Evolutionary conservation across 2,329 filamentous ascomycete species (phyloP), one percentile per base, ranked within the genome.

Genomic region (Alternaria novae-zelandiae): DNA sequence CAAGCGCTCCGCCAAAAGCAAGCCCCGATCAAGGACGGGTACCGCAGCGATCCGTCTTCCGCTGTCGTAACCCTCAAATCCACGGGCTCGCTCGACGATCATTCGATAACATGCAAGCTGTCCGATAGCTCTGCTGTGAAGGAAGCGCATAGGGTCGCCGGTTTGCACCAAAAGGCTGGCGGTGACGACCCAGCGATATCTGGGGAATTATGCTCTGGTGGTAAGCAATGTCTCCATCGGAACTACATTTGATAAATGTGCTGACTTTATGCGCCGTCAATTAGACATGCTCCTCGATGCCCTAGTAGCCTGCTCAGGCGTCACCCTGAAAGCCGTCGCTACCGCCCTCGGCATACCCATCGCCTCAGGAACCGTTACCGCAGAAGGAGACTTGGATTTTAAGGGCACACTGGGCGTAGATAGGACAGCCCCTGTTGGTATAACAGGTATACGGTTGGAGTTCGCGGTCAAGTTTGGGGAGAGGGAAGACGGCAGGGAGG

Each of bases 291-390:
- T 86, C 12, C 79, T 85, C 12, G 83, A 85, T 60, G 83, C 83
- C 0, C 77, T 85, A 3, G 83, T 86, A 5, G 83, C 83, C 5
- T 85, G 83, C 70, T 81, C 83, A 2, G 83, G 83, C 23, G 83
- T 85, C 4, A 85, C 83, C n/a, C 75, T 85, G 25, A 84, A 84
- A 66, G 83, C 83, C 10, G 83, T 85, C 2, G 82, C 83, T 5
- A 85, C 83, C 0, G 83, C 82, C 3, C 73, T 85, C 54, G 77
- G 75, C 1, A 80, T 85, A 11, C 81, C 81, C 6, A 79, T 85
- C 43, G 71, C 73, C n/a, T 73, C 73, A 3, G 83, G 83, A 3
- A 80, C 72, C 1, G 80, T 85, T 12, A 75, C 65, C 20, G 82
- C 81, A 1, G 82, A 85, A 58, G 83, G 83, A 7, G 83, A 85